phyloP scores from a whole-genome alignment of 2,329 filamentous ascomycete species.

The Hymenoscyphus albidus region DNA sequence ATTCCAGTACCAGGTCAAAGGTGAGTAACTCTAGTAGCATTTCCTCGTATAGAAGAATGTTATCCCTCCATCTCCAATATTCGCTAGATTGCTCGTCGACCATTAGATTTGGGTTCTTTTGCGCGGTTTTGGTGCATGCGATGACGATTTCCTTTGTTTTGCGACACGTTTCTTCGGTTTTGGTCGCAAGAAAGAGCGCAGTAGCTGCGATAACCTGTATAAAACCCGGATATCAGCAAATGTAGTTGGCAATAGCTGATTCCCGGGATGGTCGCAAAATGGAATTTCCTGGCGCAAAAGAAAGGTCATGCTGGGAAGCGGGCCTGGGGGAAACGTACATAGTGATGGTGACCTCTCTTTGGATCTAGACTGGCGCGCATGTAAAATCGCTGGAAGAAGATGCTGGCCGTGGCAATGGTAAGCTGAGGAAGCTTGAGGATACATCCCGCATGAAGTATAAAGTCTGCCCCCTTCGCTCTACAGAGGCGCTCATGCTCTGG shows the following conservation, averaged over 20 bases:
- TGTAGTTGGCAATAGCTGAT: not conserved
- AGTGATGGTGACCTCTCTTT: slow-evolving; percentile 80
- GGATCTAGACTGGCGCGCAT: slow-evolving; percentile 84
- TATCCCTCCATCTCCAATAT: slow-evolving; percentile 97
- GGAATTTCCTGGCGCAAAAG: not conserved
- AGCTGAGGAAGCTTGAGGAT: slow-evolving; percentile 89
- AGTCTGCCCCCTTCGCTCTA: slow-evolving; percentile 90
- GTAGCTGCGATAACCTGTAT: slow-evolving; percentile 78
- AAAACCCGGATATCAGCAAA: not conserved
- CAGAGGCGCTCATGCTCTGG: slow-evolving; percentile 73
- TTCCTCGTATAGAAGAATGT: slow-evolving; percentile 88
- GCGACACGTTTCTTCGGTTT: slow-evolving; percentile 93
- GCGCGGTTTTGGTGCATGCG: slow-evolving; percentile 87
- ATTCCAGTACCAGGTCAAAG: slow-evolving; percentile 88
- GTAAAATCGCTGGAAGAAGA: slow-evolving; percentile 94
- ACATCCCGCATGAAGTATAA: slow-evolving; percentile 91
- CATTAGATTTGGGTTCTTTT: slow-evolving; percentile 85
- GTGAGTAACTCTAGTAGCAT: slow-evolving; percentile 86
- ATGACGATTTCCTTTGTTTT: slow-evolving; percentile 95
- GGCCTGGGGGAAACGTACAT: slow-evolving; percentile 54
- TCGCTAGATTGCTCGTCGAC: slow-evolving; percentile 98
- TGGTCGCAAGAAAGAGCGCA: slow-evolving; percentile 88
- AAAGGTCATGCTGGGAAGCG: not conserved
- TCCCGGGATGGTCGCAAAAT: not conserved
- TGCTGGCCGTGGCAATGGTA: slow-evolving; percentile 84